Evolutionary conservation across 768 basidiomycete genomes (phyloP).

Genomic region (Lentinula boryana): DNA sequence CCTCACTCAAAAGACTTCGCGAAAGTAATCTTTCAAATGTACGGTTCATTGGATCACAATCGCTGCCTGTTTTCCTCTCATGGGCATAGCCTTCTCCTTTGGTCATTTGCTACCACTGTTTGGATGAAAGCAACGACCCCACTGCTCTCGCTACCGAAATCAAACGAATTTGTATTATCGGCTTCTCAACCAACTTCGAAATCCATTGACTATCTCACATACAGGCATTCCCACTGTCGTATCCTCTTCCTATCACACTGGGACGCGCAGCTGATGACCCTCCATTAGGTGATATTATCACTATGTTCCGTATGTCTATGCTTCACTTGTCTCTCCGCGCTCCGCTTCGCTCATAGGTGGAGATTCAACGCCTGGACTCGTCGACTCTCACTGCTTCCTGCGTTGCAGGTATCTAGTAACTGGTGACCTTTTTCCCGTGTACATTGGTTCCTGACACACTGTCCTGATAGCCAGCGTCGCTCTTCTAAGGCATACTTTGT

Average conservation of each 20-base stretch:
- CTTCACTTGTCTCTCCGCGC: neutral
- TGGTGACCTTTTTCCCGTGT: neutral
- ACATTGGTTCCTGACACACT: neutral
- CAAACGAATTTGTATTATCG: neutral
- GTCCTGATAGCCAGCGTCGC: too few species aligned
- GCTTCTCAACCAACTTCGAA: neutral
- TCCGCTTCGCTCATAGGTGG: neutral
- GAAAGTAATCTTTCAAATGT: too few species aligned
- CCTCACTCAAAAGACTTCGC: too few species aligned
- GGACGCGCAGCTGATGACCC: neutral
- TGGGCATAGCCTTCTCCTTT: neutral
- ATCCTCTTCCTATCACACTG: neutral
- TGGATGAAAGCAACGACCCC: neutral
- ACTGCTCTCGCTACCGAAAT: constrained; percentile 1
- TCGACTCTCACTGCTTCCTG: neutral
- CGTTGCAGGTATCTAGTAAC: neutral
- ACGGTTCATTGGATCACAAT: too few species aligned
- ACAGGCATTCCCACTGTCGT: neutral
- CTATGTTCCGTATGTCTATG: neutral
- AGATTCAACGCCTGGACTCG: neutral
- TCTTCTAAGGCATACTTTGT: too few species aligned
- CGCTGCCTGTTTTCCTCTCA: neutral
- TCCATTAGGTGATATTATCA: neutral
- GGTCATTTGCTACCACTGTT: neutral
- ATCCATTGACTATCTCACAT: neutral